Evolutionary conservation across 2,329 filamentous ascomycete genomes (phyloP).

Genomic region (Lithohypha guttulata): DNA sequence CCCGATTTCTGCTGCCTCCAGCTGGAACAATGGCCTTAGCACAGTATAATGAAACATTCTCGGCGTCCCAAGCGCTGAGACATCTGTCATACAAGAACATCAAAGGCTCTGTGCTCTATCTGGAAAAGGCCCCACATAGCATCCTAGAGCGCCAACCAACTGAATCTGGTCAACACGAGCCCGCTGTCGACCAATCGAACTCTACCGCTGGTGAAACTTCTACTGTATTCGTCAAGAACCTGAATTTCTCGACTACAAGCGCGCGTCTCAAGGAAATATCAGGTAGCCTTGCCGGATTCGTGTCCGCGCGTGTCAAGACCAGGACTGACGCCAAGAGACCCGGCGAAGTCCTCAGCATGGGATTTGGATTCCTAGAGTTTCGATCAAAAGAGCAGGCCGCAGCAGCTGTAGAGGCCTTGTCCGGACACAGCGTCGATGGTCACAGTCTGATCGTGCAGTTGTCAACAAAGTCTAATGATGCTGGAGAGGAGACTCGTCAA

Average conservation of each 20-base stretch:
- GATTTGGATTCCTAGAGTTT: slow-evolving; percentile 92
- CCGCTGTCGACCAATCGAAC: background rate
- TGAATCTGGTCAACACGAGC: slow-evolving; percentile 9
- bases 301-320: slow-evolving; percentile 82
- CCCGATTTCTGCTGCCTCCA: slow-evolving; percentile 80
- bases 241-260: slow-evolving; percentile 83
- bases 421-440: slow-evolving; percentile 75
- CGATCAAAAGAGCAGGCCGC: slow-evolving; percentile 64
- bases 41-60: slow-evolving; percentile 67
- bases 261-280: slow-evolving; percentile 67
- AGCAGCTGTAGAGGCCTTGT: slow-evolving; percentile 72
- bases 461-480: slow-evolving; percentile 78
- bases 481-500: slow-evolving; percentile 72
- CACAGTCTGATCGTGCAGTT: slow-evolving; percentile 77
- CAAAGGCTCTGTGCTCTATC: slow-evolving; percentile 79
- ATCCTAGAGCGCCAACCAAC: slow-evolving; percentile 50
- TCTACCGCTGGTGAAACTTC: slow-evolving; percentile 28
- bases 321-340: slow-evolving; percentile 86
- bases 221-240: slow-evolving; percentile 87
- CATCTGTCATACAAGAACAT: slow-evolving; percentile 80
- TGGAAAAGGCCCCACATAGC: slow-evolving; percentile 85
- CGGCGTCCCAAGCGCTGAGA: slow-evolving; percentile 74
- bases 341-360: slow-evolving; percentile 85
- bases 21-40: slow-evolving; percentile 89
- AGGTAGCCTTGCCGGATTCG: slow-evolving; percentile 71